These are phyloP conservation scores for Lecanosticta acicola DNA, from an alignment of 2,329 filamentous ascomycete genomes.

Conservation along the genomic window DNA sequence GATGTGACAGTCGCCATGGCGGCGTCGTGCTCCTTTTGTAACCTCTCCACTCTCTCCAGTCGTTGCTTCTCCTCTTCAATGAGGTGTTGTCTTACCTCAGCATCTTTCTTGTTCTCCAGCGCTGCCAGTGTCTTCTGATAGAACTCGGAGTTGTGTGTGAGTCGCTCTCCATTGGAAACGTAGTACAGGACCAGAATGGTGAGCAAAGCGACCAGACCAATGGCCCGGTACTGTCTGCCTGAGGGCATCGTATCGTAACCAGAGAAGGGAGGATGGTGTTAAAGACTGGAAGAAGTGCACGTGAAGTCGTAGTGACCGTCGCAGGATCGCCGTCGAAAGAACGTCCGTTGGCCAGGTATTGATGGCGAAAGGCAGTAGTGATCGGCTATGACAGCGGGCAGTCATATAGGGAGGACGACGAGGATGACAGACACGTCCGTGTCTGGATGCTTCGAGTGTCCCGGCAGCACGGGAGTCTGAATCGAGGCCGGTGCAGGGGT, in stretches of 20 bases:
- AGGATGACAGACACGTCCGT: background rate
- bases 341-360: background rate
- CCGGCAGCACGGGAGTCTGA: background rate
- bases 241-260: constrained; percentile 54
- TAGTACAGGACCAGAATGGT: constrained; percentile 65
- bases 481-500: background rate
- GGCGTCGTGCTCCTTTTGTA: constrained; percentile 31
- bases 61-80: constrained; percentile 26
- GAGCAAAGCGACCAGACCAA: constrained; percentile 59
- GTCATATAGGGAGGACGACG: background rate
- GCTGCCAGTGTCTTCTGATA: constrained; percentile 52
- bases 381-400: background rate
- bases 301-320: background rate
- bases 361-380: background rate
- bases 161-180: constrained; percentile 58
- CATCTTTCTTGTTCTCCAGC: constrained; percentile 45
- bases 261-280: background rate
- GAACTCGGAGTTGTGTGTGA: constrained; percentile 50
- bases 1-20: constrained; percentile 18
- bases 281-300: background rate
- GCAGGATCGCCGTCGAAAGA: background rate
- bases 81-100: constrained; percentile 28
- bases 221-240: constrained; percentile 61
- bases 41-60: constrained; percentile 24
- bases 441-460: background rate